Evolutionary conservation across 176 grass and related monocot genomes (phyloP).

Genomic region (Oryza longistaminata): DNA sequence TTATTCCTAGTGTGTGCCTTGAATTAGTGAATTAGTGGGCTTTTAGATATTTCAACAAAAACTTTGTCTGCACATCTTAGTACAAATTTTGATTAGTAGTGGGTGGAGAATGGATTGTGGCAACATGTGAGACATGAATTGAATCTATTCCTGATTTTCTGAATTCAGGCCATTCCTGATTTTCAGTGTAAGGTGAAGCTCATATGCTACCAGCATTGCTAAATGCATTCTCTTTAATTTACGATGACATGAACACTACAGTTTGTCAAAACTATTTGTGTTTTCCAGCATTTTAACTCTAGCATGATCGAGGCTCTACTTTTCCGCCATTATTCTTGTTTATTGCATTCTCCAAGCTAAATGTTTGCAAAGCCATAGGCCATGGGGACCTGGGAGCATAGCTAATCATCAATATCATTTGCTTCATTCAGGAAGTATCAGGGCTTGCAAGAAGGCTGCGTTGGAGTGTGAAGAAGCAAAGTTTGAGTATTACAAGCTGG

Average conservation of each 20-base stretch:
- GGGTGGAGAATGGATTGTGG: not conserved
- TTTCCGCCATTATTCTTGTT: not conserved
- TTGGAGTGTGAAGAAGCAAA: conserved; percentile 59
- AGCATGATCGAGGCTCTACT: not conserved
- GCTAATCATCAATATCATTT: not conserved
- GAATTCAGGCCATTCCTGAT: not conserved
- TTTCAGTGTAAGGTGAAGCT: too few relatives aligned
- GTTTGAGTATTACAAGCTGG: conserved; percentile 50
- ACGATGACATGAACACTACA: not conserved
- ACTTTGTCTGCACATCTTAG: not conserved
- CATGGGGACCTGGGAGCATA: not conserved
- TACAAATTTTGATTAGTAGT: not conserved
- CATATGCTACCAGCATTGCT: too few relatives aligned
- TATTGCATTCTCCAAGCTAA: not conserved
- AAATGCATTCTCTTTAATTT: not conserved
- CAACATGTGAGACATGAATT: not conserved
- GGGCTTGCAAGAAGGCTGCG: conserved; percentile 57
- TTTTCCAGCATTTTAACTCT: not conserved
- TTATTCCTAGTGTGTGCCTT: not conserved
- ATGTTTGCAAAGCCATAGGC: not conserved
- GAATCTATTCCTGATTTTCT: not conserved
- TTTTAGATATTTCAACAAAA: not conserved
- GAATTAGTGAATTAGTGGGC: not conserved
- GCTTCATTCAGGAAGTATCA: conserved; percentile 46
- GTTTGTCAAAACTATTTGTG: not conserved